Evolutionary conservation across 129 eudicot genomes (phyloP).

Genomic region (Flaveria robusta): DNA sequence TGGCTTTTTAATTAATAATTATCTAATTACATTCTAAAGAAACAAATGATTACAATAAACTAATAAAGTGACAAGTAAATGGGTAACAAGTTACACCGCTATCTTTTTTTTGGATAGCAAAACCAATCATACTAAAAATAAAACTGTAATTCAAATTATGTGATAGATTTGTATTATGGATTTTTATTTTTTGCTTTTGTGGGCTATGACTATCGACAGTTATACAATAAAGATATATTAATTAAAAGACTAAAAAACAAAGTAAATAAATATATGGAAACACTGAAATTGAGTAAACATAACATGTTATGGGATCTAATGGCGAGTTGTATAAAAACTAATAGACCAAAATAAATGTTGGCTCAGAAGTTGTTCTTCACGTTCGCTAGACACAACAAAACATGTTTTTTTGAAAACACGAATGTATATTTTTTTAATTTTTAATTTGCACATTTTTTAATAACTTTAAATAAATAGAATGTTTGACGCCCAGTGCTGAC

Average conservation of each 20-base stretch:
- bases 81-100: too few species aligned
- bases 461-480: not conserved
- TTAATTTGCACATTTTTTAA: not conserved
- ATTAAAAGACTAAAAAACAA: not conserved
- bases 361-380: conserved; percentile 18
- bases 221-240: not conserved
- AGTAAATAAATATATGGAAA: not conserved
- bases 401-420: conserved; percentile 3
- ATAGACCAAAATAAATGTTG: conserved; percentile 11
- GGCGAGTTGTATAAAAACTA: not conserved
- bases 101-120: too few species aligned
- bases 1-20: too few species aligned
- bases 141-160: not conserved
- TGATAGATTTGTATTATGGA: not conserved
- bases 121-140: too few species aligned
- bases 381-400: conserved; percentile 8
- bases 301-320: conserved; percentile 8
- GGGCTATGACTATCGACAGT: not conserved
- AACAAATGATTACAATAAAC: too few species aligned
- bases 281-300: conserved; percentile 1
- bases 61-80: too few species aligned
- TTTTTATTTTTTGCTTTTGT: not conserved
- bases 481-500: not conserved
- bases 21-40: too few species aligned
- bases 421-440: not conserved